Evolutionary conservation across 306 rosid species (phyloP), one percentile per base, ranked within the genome.

Genomic region (Abrus pulchellus): DNA sequence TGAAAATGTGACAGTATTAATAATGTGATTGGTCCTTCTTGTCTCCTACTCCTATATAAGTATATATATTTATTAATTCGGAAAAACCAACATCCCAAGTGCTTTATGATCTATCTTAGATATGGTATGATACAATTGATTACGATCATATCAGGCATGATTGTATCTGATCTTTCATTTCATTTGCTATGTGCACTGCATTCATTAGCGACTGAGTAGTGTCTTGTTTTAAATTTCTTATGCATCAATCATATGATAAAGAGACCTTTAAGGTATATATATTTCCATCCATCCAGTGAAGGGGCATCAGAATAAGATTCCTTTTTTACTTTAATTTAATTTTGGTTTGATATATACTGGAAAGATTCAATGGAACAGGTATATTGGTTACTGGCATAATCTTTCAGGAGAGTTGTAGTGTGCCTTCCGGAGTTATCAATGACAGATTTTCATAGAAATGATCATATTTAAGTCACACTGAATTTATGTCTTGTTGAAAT

Each of bases 1-100:
- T 84, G 90, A 84, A 87, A 90, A 92, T 85, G 86, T 77, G 78
- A 82, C 82, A 80, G 55, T 67, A 84, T 83, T 36, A 84, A 89
- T 36, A 84, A 89, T 84, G 89, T 80, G 20, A 14, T 34, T 74
- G 86, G 91, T 79, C 88, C 86, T 63, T 57, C 64, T 54, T 83
- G 87, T 86, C 88, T 84, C 79, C 83, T 53, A 47, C 13, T 54
- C 62, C 14, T 72, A 47, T 56, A 27, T 56, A 36, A 47, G 1
- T 20, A 40, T 77, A n/a, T 59, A 9, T 61, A 9, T 32, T 54
- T 2, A 56, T 79, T 13, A 48, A 67, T 66, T 80, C 75, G 77
- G 47, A 83, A 88, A 20, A 90, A 90, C 94, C 92, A 88, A 90
- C 92, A 92, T 92, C 92, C 94, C 86, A 61, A 81, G 90, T 88